phyloP scores from a whole-genome alignment of 208 protist genomes.

The Leishmania braziliensis region DNA sequence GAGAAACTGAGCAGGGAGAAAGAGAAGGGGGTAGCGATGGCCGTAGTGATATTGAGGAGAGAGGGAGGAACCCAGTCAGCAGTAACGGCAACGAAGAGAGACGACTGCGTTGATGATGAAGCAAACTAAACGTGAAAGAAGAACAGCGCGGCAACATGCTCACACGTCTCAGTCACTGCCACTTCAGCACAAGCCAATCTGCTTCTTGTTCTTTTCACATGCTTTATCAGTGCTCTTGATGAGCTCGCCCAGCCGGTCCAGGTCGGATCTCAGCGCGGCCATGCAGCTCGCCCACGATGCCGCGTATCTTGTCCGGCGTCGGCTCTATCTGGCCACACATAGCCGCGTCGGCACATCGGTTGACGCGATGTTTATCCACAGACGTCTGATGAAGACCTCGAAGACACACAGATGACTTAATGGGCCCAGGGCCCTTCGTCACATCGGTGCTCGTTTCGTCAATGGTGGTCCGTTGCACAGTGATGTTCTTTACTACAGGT shows the following conservation, averaged over 20 bases:
- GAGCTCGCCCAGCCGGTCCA: constrained; percentile 10
- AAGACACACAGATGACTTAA: neutral
- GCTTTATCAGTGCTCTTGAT: constrained; percentile 9
- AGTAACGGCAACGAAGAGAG: neutral
- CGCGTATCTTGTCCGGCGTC: constrained; percentile 7
- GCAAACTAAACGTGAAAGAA: neutral
- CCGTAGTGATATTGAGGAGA: too few relatives aligned
- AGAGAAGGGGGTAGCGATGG: too few relatives aligned
- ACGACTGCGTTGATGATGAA: neutral
- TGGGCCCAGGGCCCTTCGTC: neutral
- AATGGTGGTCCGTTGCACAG: neutral
- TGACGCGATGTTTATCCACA: neutral
- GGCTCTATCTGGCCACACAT: constrained; percentile 5
- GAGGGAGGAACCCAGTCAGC: neutral
- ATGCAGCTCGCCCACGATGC: constrained; percentile 18
- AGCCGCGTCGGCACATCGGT: neutral
- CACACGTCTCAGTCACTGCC: neutral
- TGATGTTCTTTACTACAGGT: neutral
- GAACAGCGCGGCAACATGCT: neutral
- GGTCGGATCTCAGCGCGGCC: constrained; percentile 19
- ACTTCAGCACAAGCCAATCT: neutral
- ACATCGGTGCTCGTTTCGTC: neutral
- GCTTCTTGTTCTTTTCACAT: neutral
- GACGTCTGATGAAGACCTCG: neutral
- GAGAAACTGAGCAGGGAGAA: too few relatives aligned